Evolutionary conservation across 192 early-diverging fungal species (phyloP), one percentile per base, ranked within the genome.

Genomic region (Coemansia biformis): DNA sequence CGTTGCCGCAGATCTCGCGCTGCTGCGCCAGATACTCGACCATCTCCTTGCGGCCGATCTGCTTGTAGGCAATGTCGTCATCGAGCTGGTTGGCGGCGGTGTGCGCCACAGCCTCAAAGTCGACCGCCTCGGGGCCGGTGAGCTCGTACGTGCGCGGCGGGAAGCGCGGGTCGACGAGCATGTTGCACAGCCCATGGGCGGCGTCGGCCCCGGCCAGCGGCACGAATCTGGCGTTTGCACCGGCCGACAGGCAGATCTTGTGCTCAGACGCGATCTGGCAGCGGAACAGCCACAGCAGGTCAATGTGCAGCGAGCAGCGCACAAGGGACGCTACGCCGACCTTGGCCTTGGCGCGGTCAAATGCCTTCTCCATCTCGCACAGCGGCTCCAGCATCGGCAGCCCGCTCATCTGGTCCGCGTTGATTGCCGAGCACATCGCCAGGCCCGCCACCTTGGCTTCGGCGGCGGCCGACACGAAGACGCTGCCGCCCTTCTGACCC

Each of bases 251-350:
- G 34, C 60, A 50, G 34, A 73, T 46, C 53, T 46, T 48, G 41
- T 38, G 43, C 31, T 73, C 38, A 3, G 23, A 36, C 7, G 59
- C 63, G 18, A 75, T 62, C 59, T 66, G 60, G 21, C 36, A 42
- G 29, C 71, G 71, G 59, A 75, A 59, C 41, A 67, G 56, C 59
- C 63, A 75, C 43, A 75, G 47, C 22, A 67, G 21, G 39, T 67
- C 60, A 1, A 67, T 63, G 46, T 67, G 64, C 50, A 75, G 15
- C 35, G 64, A 59, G 51, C 59, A 67, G 59, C 64, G 63, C 51
- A 75, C 39, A 8, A 75, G 59, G 42, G 63, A 75, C 18, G 65
- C 59, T 2, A 38, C 56, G 48, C 59, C 32, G 44, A 66, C 18
- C 50, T 55, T 38, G 46, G 26, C 48, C 50, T 67, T 75, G 55